Percentiles rank a stretch among this genome's conserved stretches.
Conservation (phyloP, 73 alveolate species). For the Paramecium pentaurelia region DNA sequence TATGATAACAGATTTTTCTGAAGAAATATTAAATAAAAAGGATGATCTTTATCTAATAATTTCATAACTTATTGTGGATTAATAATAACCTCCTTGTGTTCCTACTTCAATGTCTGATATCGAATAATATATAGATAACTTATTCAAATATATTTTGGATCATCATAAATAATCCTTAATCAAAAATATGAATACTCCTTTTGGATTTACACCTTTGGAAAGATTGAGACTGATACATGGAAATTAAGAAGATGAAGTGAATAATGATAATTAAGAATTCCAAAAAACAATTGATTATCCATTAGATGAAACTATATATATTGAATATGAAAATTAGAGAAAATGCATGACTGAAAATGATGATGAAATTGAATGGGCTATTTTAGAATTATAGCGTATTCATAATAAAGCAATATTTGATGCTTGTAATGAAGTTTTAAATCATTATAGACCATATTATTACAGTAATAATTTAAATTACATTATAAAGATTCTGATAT, state of each 20-base stretch:
- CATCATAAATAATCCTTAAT: neutral
- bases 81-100: neutral
- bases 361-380: neutral
- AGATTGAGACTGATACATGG: conserved; percentile 13
- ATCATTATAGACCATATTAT: conserved; percentile 70
- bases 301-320: neutral
- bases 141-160: neutral
- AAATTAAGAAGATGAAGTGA: neutral
- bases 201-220: conserved; percentile 1
- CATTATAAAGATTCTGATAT: conserved; percentile 5
- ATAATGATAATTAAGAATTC: neutral
- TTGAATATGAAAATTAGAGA: neutral
- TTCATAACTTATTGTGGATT: neutral
- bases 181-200: neutral
- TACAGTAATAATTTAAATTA: neutral
- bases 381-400: conserved; percentile 62
- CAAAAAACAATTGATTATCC: neutral
- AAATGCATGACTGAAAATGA: neutral
- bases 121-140: neutral
- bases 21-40: neutral
- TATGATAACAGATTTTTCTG: neutral
- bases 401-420: conserved; percentile 81
- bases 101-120: neutral
- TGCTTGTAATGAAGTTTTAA: conserved; percentile 74
- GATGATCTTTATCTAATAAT: neutral